Evolutionary conservation across 805 yeast genomes (phyloP), one percentile per base, ranked within the genome.

Genomic region (Kuraishia piskuri): DNA sequence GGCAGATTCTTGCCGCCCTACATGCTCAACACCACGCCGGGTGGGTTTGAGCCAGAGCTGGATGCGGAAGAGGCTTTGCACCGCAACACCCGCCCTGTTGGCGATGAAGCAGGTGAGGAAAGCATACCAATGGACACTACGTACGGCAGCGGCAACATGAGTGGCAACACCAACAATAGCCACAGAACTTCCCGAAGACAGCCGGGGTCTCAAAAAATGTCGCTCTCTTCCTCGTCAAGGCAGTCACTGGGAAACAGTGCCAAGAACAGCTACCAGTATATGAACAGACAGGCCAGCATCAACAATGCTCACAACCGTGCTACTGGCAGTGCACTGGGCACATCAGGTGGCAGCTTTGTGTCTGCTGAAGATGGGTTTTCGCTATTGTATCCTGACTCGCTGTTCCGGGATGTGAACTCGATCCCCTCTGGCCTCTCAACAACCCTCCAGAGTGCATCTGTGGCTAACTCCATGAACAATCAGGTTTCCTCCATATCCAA

Each of bases 1-100:
- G 97, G 96, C 1, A 71, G 88, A 45, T 84, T 86, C 57, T 64
- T 88, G 50, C 96, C 96, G 2, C 94, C 96, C 2, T 88, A 87
- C 63, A 88, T 88, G 95, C 73, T 83, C 47, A 68, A 68, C 52
- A 23, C 47, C 17, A 50, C 46, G 17, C 36, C 52, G 2, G 52
- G 37, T 20, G 19, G 48, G 17, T 23, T 23, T 14, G 50, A 48
- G 48, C 52, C 52, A 7, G 23, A 40, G 10, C 25, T 20, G 48
- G 49, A 22, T n/a, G 31, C 24, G 24, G 7, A 40, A n/a, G 31
- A 47, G 21, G 26, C 31, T 4, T n/a, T 20, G 26, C 23, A 22
- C 49, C 20, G 25, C 21, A 25, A 20, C 31, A 22, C 9, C 49
- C 47, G n/a, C 47, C 21, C 47, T 6, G 23, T 21, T 20, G 23